These are phyloP conservation scores for Lotus japonicus DNA, from an alignment of 306 rosid species.

Conservation along the genomic window DNA sequence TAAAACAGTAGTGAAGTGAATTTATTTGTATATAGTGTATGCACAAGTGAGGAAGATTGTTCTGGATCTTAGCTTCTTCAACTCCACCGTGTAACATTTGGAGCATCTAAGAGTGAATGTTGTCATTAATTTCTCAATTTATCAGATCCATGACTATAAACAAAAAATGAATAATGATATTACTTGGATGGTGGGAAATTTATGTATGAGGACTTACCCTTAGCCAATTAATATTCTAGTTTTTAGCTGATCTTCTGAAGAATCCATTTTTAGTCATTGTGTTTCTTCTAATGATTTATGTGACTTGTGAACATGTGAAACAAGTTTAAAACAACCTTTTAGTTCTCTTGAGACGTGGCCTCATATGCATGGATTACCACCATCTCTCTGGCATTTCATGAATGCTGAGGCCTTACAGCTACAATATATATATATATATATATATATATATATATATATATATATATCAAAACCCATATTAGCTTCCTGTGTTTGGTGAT, in stretches of 20 bases:
- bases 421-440: not conserved
- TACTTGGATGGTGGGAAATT: not conserved
- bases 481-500: slow-evolving; percentile 8
- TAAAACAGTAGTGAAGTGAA: not conserved
- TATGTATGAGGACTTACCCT: not conserved
- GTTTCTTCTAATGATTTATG: slow-evolving; percentile 10
- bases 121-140: not conserved
- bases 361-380: not conserved
- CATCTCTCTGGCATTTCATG: not conserved
- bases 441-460: too few species aligned
- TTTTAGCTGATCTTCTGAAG: not conserved
- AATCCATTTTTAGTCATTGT: not conserved
- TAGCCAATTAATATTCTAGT: not conserved
- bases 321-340: slow-evolving; percentile 1
- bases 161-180: not conserved
- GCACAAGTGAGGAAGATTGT: not conserved
- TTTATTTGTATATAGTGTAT: not conserved
- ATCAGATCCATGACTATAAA: too few species aligned
- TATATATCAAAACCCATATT: not conserved
- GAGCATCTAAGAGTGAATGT: not conserved
- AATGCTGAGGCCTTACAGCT: slow-evolving; percentile 19
- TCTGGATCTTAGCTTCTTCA: not conserved
- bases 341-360: not conserved
- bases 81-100: slow-evolving; percentile 9
- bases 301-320: slow-evolving; percentile 1